Evolutionary conservation across 176 grass and related monocot genomes (phyloP), one percentile per base, ranked within the genome.

Genomic region (Zea luxurians): DNA sequence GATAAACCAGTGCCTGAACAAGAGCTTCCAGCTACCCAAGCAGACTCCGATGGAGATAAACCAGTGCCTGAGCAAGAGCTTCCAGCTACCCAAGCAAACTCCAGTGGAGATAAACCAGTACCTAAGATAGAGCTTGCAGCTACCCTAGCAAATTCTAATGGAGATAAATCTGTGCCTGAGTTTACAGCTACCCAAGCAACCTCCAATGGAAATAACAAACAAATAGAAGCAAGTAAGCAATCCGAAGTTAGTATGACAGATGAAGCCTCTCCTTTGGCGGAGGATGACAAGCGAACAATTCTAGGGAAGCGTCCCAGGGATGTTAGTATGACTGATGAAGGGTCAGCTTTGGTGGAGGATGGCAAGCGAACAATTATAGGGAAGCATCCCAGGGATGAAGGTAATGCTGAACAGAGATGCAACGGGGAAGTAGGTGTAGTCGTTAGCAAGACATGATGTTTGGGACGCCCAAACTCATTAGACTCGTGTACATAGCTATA

Each of bases 401-500:
- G 48, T 6, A 43, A 77, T 63, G 44, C 8, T 61, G 87, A 77
- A 81, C 84, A 46, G 36, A 54, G 67, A 37, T 83, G 62, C 67
- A 41, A 83, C 2, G 71, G 66, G 46, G 79, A 88, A 60, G 74
- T 64, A 81, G 81, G 77, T 42, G 10, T 87, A 90, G 85, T 84
- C 78, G 77, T 77, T 85, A 83, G 74, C 58, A 20, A 71, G 61
- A 66, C 54, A 12, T 85, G 74, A 83, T 64, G 78, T 74, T 82
- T 81, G 82, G 82, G 48, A 12, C n/a, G 12, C 18, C 74, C 82
- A 50, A 71, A 61, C 41, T 85, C 66, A 6, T 42, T 77, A 80
- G 71, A 71, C 17, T 70, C 34, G 10, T 85, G 82, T 89, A 81
- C 59, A 89, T 89, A 89, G 78, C 49, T 85, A 89, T 85, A 85